Evolutionary conservation across 345 rosid species (phyloP).

Genomic region (Euphorbia lathyris): DNA sequence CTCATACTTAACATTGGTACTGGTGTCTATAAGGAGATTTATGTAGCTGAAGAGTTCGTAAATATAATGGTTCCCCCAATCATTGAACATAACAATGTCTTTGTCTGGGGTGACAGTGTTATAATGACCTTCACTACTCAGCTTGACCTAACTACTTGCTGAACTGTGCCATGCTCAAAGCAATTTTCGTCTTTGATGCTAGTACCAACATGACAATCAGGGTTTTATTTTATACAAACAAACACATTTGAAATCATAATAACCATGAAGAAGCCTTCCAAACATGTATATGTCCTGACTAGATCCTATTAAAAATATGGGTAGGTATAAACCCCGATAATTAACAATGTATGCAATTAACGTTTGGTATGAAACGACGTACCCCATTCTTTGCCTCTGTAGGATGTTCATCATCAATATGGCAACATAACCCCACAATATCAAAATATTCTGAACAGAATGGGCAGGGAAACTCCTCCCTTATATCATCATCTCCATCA

Average conservation of each 20-base stretch:
- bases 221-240: not conserved
- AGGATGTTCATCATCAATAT: conserved; percentile 89
- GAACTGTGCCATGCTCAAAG: not conserved
- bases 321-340: not conserved
- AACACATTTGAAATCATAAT: not conserved
- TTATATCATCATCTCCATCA: conserved; percentile 82
- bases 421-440: conserved; percentile 85
- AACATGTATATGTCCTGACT: not conserved
- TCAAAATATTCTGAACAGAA: conserved; percentile 88
- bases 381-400: conserved; percentile 90
- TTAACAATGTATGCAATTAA: not conserved
- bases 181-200: not conserved
- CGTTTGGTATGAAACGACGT: conserved; percentile 18
- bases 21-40: not conserved
- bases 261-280: not conserved
- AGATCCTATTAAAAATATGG: not conserved
- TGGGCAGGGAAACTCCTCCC: conserved; percentile 96
- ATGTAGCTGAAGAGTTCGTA: not conserved
- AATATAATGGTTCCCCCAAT: not conserved
- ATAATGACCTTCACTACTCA: not conserved
- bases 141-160: not conserved
- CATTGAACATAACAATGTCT: not conserved
- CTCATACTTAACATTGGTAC: not conserved
- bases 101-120: not conserved
- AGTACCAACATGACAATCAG: not conserved